Conservation (phyloP, 441 rosid species). For the Corymbia calophylla region DNA sequence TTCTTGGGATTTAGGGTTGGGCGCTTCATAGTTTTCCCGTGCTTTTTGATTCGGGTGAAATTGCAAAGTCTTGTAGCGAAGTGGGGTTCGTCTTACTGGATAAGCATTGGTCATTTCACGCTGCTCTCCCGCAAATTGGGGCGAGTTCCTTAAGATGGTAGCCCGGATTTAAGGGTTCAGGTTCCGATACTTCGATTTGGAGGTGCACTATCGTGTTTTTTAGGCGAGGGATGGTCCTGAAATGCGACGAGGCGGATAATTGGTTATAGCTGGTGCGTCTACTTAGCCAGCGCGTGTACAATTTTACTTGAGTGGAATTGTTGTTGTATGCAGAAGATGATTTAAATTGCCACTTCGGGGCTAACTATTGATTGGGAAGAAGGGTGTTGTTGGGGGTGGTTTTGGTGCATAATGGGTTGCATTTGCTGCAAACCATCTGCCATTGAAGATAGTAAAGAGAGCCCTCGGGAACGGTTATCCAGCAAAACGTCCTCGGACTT, state of each 20-base stretch:
- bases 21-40: not conserved
- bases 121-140: not conserved
- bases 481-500: constrained; percentile 51
- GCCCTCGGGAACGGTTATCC: constrained; percentile 68
- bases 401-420: constrained; percentile 70
- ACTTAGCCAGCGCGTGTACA: not conserved
- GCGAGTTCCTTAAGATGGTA: not conserved
- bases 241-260: not conserved
- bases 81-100: not conserved
- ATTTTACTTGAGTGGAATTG: not conserved
- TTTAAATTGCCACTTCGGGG: constrained; percentile 8
- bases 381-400: constrained; percentile 22
- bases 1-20: not conserved
- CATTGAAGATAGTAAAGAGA: constrained; percentile 79
- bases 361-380: constrained; percentile 25
- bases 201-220: not conserved
- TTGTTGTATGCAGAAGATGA: not conserved
- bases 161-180: not conserved
- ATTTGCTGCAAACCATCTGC: constrained; percentile 80
- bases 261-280: not conserved
- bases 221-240: not conserved
- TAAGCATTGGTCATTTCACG: not conserved
- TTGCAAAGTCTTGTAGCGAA: not conserved
- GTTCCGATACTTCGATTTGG: not conserved
- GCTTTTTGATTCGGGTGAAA: not conserved